These are phyloP conservation scores for Ochromonadaceae sp. DNA, from an alignment of 352 stramenopile species.

Conservation along the genomic window DNA sequence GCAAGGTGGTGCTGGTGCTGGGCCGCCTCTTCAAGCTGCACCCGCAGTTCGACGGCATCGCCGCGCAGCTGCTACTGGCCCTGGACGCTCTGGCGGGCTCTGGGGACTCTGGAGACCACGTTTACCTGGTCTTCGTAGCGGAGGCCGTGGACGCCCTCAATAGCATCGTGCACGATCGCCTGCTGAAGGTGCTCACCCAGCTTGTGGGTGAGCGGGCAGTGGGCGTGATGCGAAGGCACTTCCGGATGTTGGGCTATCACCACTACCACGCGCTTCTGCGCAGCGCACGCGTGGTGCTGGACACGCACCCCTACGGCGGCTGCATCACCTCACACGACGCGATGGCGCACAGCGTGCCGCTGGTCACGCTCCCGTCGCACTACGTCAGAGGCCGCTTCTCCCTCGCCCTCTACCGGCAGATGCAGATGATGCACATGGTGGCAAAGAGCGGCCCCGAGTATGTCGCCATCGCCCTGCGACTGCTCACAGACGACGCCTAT, in stretches of 20 bases:
- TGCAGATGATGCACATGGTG: conserved; percentile 27
- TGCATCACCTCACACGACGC: conserved; percentile 63
- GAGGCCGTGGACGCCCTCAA: conserved; percentile 22
- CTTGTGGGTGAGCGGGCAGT: conserved; percentile 14
- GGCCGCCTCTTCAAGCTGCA: conserved; percentile 36
- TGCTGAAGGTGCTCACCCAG: conserved; percentile 14
- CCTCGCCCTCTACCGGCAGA: conserved; percentile 29
- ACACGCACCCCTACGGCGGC: conserved; percentile 62
- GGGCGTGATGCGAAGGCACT: background rate
- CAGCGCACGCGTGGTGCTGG: conserved; percentile 48
- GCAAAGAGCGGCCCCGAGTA: conserved; percentile 21
- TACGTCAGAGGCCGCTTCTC: conserved; percentile 29
- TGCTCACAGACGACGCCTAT: conserved; percentile 19
- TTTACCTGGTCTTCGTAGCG: conserved; percentile 28
- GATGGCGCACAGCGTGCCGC: conserved; percentile 46
- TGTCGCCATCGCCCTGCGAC: conserved; percentile 19
- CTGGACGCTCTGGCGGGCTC: no score
- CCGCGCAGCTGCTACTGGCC: conserved; percentile 27
- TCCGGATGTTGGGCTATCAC: conserved; percentile 29
- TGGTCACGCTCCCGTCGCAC: conserved; percentile 28
- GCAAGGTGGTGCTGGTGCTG: conserved; percentile 21
- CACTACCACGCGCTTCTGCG: conserved; percentile 46
- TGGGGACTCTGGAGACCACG: conserved; percentile 18
- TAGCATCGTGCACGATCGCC: conserved; percentile 13
- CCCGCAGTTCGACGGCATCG: conserved; percentile 29